phyloP scores from a whole-genome alignment of 78 protist species.

The Dictyostelium firmibasis region DNA sequence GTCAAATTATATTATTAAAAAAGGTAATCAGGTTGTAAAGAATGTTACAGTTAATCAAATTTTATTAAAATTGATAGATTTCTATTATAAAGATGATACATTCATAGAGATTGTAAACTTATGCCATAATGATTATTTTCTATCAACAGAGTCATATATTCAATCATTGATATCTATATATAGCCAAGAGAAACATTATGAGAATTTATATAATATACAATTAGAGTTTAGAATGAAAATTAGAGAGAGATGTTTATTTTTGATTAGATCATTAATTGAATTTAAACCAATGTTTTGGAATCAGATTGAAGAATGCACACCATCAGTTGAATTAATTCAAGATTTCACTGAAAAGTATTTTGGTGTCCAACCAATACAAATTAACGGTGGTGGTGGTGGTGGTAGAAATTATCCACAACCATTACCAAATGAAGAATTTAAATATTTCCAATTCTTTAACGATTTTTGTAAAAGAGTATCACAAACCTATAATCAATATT shows the following conservation, averaged over 20 bases:
- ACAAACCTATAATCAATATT: not conserved
- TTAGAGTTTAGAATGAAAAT: not conserved
- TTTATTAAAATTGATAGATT: constrained; percentile 29
- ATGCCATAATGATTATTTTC: constrained; percentile 43
- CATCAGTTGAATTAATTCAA: not conserved
- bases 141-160: not conserved
- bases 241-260: constrained; percentile 32
- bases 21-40: constrained; percentile 59
- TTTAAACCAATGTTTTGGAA: constrained; percentile 39
- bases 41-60: constrained; percentile 16
- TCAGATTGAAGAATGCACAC: not conserved
- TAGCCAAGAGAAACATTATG: not conserved
- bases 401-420: not conserved
- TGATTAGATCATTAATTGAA: constrained; percentile 39
- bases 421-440: not conserved
- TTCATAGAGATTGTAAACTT: constrained; percentile 44
- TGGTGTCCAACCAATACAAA: not conserved
- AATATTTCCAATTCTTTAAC: constrained; percentile 8
- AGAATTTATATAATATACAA: not conserved
- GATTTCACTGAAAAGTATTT: not conserved
- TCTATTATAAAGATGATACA: constrained; percentile 44
- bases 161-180: not conserved
- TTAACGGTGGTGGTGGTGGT: not conserved
- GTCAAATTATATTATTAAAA: constrained; percentile 18
- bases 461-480: not conserved